phyloP scores from a whole-genome alignment of 257 asterid genomes.

The Euphrasia confusa region DNA sequence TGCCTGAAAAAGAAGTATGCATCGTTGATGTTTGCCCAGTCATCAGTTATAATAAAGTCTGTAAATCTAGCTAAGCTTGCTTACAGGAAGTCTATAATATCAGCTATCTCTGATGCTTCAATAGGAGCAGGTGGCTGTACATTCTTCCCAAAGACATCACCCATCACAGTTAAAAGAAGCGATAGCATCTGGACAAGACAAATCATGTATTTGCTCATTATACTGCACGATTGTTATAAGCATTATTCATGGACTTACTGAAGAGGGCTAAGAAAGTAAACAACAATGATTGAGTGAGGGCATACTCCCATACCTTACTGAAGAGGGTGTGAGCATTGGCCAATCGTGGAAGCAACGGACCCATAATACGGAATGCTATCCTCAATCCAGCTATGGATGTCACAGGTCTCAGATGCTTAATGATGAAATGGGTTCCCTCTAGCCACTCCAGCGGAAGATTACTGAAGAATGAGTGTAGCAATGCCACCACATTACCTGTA shows the following conservation, averaged over 20 bases:
- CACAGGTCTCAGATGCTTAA: conserved; percentile 88
- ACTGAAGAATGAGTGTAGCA: conserved; percentile 83
- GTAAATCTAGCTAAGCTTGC: conserved; percentile 10
- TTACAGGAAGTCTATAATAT: conserved; percentile 83
- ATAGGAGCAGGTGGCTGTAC: conserved; percentile 57
- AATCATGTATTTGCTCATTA: too few species aligned
- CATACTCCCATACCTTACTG: conserved; percentile 52
- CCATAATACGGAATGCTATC: conserved; percentile 92
- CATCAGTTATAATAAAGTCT: not conserved
- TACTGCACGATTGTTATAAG: too few species aligned
- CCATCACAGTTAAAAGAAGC: conserved; percentile 61
- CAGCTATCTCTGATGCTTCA: conserved; percentile 83
- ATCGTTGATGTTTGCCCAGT: not conserved
- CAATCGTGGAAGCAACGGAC: conserved; percentile 91
- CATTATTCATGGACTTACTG: too few species aligned
- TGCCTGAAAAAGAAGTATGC: conserved; percentile 40
- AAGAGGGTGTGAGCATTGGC: conserved; percentile 85
- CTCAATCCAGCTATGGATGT: conserved; percentile 89
- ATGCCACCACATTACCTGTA: conserved; percentile 86
- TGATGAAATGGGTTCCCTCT: conserved; percentile 80
- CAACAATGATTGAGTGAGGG: too few species aligned
- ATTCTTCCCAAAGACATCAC: conserved; percentile 91
- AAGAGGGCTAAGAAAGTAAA: too few species aligned
- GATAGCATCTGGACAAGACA: conserved; percentile 50
- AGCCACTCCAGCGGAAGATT: conserved; percentile 97